These are phyloP conservation scores for Dalbergia cochinchinensis DNA, from an alignment of 306 rosid species.

Conservation along the genomic window DNA sequence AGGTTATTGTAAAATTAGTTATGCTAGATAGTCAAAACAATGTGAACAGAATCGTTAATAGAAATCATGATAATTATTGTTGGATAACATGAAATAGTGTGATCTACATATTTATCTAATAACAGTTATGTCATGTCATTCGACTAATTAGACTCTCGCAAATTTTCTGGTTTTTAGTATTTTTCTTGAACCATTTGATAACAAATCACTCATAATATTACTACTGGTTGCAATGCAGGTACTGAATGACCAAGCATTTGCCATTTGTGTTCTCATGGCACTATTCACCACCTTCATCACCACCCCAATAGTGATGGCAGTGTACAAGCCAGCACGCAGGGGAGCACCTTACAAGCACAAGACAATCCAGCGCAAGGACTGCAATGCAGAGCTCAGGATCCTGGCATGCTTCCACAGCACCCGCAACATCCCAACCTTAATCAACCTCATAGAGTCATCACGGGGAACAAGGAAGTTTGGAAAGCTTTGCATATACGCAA, in stretches of 20 bases:
- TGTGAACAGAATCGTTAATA: no score
- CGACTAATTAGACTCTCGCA: no score
- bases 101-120: no score
- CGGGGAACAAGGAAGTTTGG: slow-evolving; percentile 65
- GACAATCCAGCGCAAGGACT: slow-evolving; percentile 56
- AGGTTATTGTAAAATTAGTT: no score
- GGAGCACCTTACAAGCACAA: slow-evolving; percentile 77
- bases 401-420: slow-evolving; percentile 78
- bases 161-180: neutral
- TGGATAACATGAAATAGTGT: no score
- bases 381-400: slow-evolving; percentile 61
- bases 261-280: slow-evolving; percentile 79
- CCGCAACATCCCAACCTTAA: slow-evolving; percentile 66
- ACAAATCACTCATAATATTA: no score
- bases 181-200: no score
- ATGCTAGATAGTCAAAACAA: no score
- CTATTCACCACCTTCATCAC: slow-evolving; percentile 80
- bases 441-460: slow-evolving; percentile 71
- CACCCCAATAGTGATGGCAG: slow-evolving; percentile 72
- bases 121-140: no score
- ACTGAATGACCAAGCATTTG: slow-evolving; percentile 75
- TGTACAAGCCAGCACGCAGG: slow-evolving; percentile 71
- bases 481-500: slow-evolving; percentile 71
- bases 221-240: slow-evolving; percentile 52
- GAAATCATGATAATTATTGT: no score